Percentiles rank a stretch among this genome's conserved stretches.
Conservation (phyloP, 345 rosid genomes). For the Trapa incisa region DNA sequence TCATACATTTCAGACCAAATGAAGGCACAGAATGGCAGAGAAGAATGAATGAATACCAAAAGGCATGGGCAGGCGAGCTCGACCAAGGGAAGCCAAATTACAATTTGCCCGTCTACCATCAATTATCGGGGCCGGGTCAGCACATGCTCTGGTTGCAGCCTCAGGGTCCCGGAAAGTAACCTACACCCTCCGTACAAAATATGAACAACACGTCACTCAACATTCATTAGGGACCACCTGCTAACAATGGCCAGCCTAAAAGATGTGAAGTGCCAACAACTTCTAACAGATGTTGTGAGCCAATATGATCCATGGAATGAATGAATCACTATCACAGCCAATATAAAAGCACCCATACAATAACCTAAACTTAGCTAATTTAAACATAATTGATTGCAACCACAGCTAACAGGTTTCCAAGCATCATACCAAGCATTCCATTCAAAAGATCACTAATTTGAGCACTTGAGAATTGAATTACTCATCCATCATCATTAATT, state of each 20-base stretch:
- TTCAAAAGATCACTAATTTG: neutral
- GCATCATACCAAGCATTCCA: neutral
- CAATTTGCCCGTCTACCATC: slow-evolving; percentile 96
- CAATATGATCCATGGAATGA: neutral
- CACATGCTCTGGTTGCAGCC: slow-evolving; percentile 93
- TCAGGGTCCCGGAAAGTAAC: slow-evolving; percentile 97
- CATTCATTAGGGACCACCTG: slow-evolving; percentile 18
- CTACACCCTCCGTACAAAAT: slow-evolving; percentile 57
- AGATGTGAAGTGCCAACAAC: neutral
- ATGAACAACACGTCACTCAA: slow-evolving; percentile 17
- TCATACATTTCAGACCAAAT: neutral
- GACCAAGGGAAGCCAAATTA: slow-evolving; percentile 90
- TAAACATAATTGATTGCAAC: neutral
- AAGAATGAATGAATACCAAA: slow-evolving; percentile 30
- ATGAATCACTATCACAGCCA: neutral
- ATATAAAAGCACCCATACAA: neutral
- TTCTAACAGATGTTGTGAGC: neutral
- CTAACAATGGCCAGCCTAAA: neutral
- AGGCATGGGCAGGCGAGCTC: slow-evolving; percentile 56
- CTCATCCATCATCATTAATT: neutral
- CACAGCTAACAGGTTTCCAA: neutral
- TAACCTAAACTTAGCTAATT: too few species aligned
- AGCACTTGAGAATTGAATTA: neutral
- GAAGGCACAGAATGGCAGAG: slow-evolving; percentile 12
- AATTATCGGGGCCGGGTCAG: slow-evolving; percentile 67